Evolutionary conservation across 2,329 filamentous ascomycete genomes (phyloP).

Genomic region (Penicillium sp.): DNA sequence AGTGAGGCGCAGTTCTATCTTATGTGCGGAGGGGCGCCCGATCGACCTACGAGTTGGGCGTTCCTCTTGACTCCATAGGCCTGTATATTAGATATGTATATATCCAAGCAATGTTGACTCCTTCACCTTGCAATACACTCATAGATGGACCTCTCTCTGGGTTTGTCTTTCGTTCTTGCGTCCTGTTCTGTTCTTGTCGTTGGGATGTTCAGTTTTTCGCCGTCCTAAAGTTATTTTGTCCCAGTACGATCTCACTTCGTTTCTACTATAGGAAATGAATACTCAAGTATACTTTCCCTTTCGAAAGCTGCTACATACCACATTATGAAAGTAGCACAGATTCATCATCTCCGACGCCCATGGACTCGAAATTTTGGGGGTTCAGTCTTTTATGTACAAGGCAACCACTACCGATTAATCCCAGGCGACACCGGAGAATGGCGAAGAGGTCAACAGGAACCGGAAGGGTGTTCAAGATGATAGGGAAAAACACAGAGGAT

Average conservation of each 20-base stretch:
- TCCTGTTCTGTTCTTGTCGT: too few relatives aligned
- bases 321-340: neutral
- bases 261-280: neutral
- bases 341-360: conserved; percentile 18
- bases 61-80: neutral
- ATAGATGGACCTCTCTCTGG: neutral
- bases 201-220: neutral
- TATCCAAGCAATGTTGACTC: neutral
- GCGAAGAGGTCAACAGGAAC: conserved; percentile 27
- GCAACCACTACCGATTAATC: conserved; percentile 29
- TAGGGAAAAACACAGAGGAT: conserved; percentile 26
- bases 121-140: neutral
- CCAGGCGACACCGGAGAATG: conserved; percentile 24
- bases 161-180: neutral
- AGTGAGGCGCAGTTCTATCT: neutral
- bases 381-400: conserved; percentile 41
- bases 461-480: conserved; percentile 25
- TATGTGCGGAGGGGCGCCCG: too few relatives aligned
- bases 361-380: conserved; percentile 26
- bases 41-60: neutral
- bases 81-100: neutral
- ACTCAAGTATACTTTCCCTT: neutral
- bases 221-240: too few relatives aligned
- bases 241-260: neutral
- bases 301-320: neutral